phyloP scores from a whole-genome alignment of 2,329 filamentous ascomycete genomes.

The Diplodia corticola region DNA sequence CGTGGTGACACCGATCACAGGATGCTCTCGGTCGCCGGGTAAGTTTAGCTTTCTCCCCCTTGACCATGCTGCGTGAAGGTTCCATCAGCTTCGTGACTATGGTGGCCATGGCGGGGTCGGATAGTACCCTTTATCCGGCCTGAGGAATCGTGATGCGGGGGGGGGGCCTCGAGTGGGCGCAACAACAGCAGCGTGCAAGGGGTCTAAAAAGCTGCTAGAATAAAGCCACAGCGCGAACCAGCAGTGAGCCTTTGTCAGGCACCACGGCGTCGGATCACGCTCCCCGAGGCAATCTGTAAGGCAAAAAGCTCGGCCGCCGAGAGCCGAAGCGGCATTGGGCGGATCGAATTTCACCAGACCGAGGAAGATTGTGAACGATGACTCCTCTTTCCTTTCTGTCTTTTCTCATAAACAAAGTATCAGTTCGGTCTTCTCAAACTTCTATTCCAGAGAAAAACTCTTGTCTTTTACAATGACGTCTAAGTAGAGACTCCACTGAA shows the following conservation, averaged over 20 bases:
- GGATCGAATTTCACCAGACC: background rate
- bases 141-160: background rate
- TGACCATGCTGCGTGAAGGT: background rate
- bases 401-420: too few relatives aligned
- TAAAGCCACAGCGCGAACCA: background rate
- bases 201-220: background rate
- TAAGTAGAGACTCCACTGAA: too few relatives aligned
- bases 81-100: background rate
- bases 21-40: background rate
- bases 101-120: background rate
- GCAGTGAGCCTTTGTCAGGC: background rate
- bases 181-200: background rate
- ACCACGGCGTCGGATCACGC: background rate
- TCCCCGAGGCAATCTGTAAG: background rate
- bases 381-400: background rate
- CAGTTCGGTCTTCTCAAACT: too few relatives aligned
- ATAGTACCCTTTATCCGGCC: background rate
- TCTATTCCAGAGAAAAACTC: too few relatives aligned
- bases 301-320: background rate
- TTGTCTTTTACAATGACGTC: too few relatives aligned
- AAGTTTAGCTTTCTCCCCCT: background rate
- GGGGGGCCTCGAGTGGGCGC: background rate
- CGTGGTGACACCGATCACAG: background rate
- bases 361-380: too few relatives aligned
- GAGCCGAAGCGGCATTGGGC: background rate